Evolutionary conservation across 1,284 basidiomycete genomes (phyloP).

Genomic region (Pascua sp.): DNA sequence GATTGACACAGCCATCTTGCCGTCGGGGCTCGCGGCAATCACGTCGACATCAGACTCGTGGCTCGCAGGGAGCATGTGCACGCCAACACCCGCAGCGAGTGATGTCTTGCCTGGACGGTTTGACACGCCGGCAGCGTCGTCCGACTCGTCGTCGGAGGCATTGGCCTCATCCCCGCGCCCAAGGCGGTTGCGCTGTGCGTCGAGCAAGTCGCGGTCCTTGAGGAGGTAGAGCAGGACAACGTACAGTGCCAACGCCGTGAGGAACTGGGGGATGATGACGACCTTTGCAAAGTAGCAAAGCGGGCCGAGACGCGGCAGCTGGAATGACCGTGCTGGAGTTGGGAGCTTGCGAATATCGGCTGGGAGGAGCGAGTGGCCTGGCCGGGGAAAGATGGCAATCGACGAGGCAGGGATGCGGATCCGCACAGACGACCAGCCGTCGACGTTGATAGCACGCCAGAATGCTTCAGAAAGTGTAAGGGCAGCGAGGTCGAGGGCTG

Average conservation of each 20-base stretch:
- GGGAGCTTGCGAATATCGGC: conserved; percentile 38
- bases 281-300: conserved; percentile 73
- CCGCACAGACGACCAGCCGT: conserved; percentile 65
- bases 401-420: conserved; percentile 74
- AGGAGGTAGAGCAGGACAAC: conserved; percentile 79
- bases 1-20: conserved; percentile 63
- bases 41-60: conserved; percentile 78
- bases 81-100: conserved; percentile 33
- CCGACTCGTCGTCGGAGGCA: conserved; percentile 17
- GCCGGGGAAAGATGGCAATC: conserved; percentile 62
- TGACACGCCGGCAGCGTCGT: conserved; percentile 1
- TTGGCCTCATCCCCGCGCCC: conserved; percentile 25
- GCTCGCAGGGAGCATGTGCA: conserved; percentile 68
- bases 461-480: conserved; percentile 50
- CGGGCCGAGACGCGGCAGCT: conserved; percentile 49
- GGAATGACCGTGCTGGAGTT: conserved; percentile 27
- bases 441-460: conserved; percentile 79
- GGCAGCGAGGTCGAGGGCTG: conserved; percentile 15
- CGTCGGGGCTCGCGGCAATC: conserved; percentile 65
- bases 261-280: conserved; percentile 76
- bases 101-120: neutral
- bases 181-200: conserved; percentile 66
- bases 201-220: conserved; percentile 85
- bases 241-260: conserved; percentile 72
- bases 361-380: conserved; percentile 38